Conservation (phyloP, 73 alveolate species). For the Symbiodinium natans region DNA sequence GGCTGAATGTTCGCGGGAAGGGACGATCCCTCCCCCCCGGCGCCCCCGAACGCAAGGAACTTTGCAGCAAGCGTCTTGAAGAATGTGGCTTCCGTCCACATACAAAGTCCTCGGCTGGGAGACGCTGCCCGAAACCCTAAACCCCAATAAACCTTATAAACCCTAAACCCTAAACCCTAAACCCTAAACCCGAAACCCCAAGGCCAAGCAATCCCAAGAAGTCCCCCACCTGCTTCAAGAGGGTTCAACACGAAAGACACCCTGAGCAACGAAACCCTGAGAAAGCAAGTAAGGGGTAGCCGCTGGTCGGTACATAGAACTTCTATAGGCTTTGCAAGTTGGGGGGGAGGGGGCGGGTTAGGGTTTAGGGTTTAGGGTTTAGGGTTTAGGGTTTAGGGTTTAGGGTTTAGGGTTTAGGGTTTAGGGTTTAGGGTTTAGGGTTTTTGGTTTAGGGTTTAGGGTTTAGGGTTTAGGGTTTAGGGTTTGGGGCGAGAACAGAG, state of each 20-base stretch:
- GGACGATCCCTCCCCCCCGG: too few relatives aligned
- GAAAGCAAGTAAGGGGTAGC: too few relatives aligned
- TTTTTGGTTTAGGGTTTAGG: too few relatives aligned
- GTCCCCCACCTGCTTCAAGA: neutral
- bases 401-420: too few relatives aligned
- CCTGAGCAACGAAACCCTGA: too few relatives aligned
- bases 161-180: neutral
- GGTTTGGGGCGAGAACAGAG: neutral
- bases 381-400: neutral
- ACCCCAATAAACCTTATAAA: neutral
- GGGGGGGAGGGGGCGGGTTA: neutral
- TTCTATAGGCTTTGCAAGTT: neutral
- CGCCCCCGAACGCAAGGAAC: too few relatives aligned
- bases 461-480: neutral
- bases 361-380: slow-evolving; percentile 5
- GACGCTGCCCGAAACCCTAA: neutral
- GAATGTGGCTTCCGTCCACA: too few relatives aligned
- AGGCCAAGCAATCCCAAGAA: neutral
- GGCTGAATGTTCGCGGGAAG: too few relatives aligned
- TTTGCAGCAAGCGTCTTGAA: too few relatives aligned
- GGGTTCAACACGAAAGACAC: too few relatives aligned
- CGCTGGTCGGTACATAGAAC: too few relatives aligned
- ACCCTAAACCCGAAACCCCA: neutral
- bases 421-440: too few relatives aligned
- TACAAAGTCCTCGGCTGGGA: neutral